Conservation (phyloP, 768 basidiomycete species). For the Pisolithus sp. region DNA sequence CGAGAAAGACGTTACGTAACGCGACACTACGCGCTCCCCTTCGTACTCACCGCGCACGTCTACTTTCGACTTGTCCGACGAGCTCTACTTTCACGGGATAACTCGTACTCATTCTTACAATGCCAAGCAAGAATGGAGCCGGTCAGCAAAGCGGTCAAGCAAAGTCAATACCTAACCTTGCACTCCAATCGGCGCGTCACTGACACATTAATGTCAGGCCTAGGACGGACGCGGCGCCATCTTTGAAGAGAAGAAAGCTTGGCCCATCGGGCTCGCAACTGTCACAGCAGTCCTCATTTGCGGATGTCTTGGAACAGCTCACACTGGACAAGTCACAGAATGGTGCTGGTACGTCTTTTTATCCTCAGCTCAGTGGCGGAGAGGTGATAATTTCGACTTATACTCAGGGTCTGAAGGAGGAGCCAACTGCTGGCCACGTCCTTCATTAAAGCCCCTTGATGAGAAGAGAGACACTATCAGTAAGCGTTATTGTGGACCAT, state of each 20-base stretch:
- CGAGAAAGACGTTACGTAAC: background rate
- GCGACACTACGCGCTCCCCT: background rate
- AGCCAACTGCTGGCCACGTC: constrained; percentile 68
- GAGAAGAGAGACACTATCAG: constrained; percentile 61
- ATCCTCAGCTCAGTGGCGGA: background rate
- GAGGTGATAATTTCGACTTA: background rate
- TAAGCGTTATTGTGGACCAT: constrained; percentile 27
- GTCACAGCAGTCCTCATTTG: constrained; percentile 41
- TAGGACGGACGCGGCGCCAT: constrained; percentile 31
- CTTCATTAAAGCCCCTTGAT: constrained; percentile 48
- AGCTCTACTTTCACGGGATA: background rate
- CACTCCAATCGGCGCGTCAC: background rate
- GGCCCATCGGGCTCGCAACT: constrained; percentile 28
- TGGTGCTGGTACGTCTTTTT: constrained; percentile 33
- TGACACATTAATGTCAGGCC: background rate
- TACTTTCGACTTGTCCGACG: background rate
- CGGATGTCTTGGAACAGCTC: constrained; percentile 57
- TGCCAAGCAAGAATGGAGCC: constrained; percentile 4
- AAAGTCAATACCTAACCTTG: constrained; percentile 6
- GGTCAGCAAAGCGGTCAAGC: constrained; percentile 12
- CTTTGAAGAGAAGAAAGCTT: constrained; percentile 50
- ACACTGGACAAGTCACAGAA: constrained; percentile 42
- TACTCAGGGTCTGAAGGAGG: constrained; percentile 66
- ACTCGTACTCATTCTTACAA: background rate
- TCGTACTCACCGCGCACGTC: background rate